Percentiles rank a stretch among this genome's conserved stretches.
These are phyloP conservation scores for Jacaranda mimosifolia DNA, from an alignment of 257 asterid species.

Conservation along the genomic window DNA sequence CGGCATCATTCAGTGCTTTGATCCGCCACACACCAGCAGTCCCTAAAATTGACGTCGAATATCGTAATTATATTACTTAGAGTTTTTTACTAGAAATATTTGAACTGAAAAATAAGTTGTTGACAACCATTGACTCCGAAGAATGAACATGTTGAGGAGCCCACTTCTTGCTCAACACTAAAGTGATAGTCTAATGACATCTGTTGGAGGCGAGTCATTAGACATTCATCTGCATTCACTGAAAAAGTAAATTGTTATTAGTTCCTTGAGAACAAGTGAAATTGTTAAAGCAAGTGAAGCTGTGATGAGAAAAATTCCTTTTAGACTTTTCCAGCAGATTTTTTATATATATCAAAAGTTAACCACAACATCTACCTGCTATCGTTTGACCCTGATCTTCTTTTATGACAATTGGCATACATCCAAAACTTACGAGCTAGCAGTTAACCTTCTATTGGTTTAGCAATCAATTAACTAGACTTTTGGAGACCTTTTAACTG, in stretches of 20 bases:
- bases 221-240: conserved; percentile 81
- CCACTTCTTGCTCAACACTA: conserved; percentile 81
- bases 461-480: neutral
- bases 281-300: neutral
- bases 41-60: conserved; percentile 49
- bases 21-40: conserved; percentile 84
- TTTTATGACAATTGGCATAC: neutral
- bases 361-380: too few species aligned
- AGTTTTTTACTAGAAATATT: conserved; percentile 4
- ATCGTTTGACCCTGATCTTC: too few species aligned
- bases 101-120: conserved; percentile 6
- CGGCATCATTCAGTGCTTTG: conserved; percentile 71
- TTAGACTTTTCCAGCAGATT: neutral
- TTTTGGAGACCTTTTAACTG: conserved; percentile 11
- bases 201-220: conserved; percentile 81
- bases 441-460: neutral
- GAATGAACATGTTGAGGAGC: conserved; percentile 78
- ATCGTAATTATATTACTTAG: conserved; percentile 2
- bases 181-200: conserved; percentile 81
- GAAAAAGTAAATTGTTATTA: conserved; percentile 34
- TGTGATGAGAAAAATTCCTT: neutral
- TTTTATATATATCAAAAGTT: too few species aligned
- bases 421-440: neutral
- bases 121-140: conserved; percentile 72
- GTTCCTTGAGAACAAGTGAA: neutral